Percentiles rank a stretch among this genome's conserved stretches.
These are phyloP conservation scores for Pythium aquatile DNA, from an alignment of 352 stramenopile species.

Conservation along the genomic window DNA sequence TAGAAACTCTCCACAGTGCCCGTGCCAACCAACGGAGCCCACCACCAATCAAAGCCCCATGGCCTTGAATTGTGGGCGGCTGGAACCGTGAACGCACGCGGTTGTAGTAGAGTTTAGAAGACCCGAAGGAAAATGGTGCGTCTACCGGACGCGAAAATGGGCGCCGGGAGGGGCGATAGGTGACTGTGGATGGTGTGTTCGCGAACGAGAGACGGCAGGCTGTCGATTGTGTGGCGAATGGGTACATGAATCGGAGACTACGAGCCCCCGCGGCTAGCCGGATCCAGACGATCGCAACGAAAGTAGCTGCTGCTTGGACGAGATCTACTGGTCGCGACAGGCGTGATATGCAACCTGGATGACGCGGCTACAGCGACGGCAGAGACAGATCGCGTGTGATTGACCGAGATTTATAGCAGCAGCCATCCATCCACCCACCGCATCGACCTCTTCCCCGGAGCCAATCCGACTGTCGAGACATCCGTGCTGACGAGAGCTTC, in stretches of 20 bases:
- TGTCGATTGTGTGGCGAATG: not conserved
- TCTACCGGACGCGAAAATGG: not conserved
- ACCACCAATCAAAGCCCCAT: constrained; percentile 39
- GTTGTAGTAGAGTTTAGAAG: constrained; percentile 87
- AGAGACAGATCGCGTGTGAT: not conserved
- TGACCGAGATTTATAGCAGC: not conserved
- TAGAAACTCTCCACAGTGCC: constrained; percentile 11
- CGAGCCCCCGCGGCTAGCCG: not conserved
- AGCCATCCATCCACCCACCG: not conserved
- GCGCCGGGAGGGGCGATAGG: constrained; percentile 2
- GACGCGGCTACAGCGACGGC: not conserved
- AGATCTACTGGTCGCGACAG: not conserved
- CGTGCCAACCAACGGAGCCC: constrained; percentile 32
- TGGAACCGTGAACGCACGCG: constrained; percentile 5
- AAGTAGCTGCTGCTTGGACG: not conserved
- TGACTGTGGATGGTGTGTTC: not conserved
- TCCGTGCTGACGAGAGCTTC: not conserved
- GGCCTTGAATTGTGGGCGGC: constrained; percentile 19
- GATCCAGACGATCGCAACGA: not conserved
- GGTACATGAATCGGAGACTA: not conserved
- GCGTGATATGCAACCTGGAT: not conserved
- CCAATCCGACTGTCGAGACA: not conserved
- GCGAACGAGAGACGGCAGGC: not conserved
- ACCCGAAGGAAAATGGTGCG: constrained; percentile 86
- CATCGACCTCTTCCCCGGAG: constrained; percentile 1